Base-by-base conservation (phyloP, 208 protist genomes). In the Crithidia fasciculata region DNA sequence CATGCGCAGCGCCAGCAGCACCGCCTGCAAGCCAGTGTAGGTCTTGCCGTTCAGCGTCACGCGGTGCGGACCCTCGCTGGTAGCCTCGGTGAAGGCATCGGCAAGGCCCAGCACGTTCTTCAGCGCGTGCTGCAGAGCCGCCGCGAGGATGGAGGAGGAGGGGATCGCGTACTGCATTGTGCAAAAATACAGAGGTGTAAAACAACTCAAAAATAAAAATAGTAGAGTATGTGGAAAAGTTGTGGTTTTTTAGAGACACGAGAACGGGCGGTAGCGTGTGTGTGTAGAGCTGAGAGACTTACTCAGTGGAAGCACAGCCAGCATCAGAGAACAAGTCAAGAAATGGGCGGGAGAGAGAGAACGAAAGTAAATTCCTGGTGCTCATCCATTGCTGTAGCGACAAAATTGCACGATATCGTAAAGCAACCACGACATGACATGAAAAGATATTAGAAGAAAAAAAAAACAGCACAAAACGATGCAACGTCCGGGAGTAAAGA, bases 1-100 rank as follows among this genome's bases (percentile, higher is more conserved):
- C 59, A 72, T 64, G 70, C 82, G 76, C 53, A 86, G 69, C 44
- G 75, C 73, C 67, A 62, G 78, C 47, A 86, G 62, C 15, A 85
- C 49, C 64, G 76, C 41, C 58, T 80, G 74, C 28, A 85, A 63
- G 8, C 81, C 81, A 13, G 13, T 19, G 69, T 80, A 85, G 2
- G 73, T 77, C 47, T 49, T 53, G 8, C 77, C 76, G 9, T 74
- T 65, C 0, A 81, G 4, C 4, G 65, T 72, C 5, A 85, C 81
- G 44, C 76, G 63, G 62, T 80, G 74, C 13, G 74, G 74, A n/a
- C 79, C 79, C 12, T 78, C 60, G 7, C 19, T 43, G n/a, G 45
- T 8, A 5, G 55, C 52, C 74, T 67, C 78, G 16, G 75, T 56
- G 41, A 50, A 74, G 36, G 16, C 45, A 1, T 61, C 54, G 8